Evolutionary conservation across 2,329 filamentous ascomycete genomes (phyloP), one percentile per base, ranked within the genome.

Genomic region (Volutella citrinella): DNA sequence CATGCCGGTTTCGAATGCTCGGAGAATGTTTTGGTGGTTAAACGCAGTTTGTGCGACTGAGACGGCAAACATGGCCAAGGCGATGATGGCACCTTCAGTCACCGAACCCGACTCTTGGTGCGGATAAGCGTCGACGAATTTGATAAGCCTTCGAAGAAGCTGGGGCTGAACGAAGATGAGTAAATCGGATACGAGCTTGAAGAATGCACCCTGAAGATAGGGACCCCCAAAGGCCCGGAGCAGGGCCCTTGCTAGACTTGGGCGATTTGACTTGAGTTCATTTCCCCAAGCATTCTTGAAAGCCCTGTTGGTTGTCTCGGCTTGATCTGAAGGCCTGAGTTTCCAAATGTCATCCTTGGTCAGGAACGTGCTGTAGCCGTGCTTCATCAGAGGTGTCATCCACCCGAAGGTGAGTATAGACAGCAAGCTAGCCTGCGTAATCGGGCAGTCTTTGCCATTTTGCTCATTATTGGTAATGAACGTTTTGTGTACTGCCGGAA

Each of bases 341-440:
- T 33, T 16, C 31, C 31, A 33, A 12, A 33, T 13, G 19, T 33
- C 19, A 21, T 33, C 19, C 10, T 24, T 17, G 4, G 32, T 34
- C 13, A 34, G 11, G 15, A 17, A 28, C 4, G 20, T 20, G 11
- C 17, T 11, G 13, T 34, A 28, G 10, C 32, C 24, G 7, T 34
- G 32, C 14, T 27, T 34, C 24, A 34, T 34, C 5, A 34, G 19
- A 4, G 32, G 32, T n/a, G 32, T 28, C 24, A 34, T 34, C 32
- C 32, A 34, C 18, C 25, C 13, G 19, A 34, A 34, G 4, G 32
- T 34, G 10, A 34, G 20, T 19, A 27, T 34, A 12, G 32, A 34
- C 9, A 34, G 21, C 10, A 34, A 19, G 7, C 23, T 18, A 7
- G 25, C 32, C n/a, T 22, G 20, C 19, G 27, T 25, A 12, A 19